These are phyloP conservation scores for Irpex rosettiformis DNA, from an alignment of 1,284 basidiomycete species.

Conservation along the genomic window DNA sequence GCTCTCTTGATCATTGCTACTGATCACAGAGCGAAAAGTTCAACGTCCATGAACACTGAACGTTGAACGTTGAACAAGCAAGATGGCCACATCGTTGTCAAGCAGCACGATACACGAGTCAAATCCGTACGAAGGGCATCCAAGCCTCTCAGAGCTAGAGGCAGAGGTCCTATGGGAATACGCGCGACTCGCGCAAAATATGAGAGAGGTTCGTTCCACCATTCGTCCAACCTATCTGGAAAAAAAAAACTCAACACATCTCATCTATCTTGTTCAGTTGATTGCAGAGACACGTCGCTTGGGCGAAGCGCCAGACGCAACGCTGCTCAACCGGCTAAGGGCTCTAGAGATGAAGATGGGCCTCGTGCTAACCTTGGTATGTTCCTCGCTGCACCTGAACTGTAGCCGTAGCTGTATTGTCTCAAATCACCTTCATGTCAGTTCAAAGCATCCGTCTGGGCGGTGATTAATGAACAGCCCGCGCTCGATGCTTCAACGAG, in stretches of 20 bases:
- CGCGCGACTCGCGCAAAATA: conserved; percentile 48
- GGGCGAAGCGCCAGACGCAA: conserved; percentile 69
- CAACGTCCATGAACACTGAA: not conserved
- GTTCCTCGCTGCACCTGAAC: conserved; percentile 23
- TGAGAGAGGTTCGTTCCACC: conserved; percentile 47
- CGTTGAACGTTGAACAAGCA: not conserved
- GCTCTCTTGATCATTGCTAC: not conserved
- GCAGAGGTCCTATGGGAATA: conserved; percentile 62
- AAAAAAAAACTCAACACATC: not conserved
- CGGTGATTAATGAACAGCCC: conserved; percentile 85
- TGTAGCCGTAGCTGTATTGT: not conserved
- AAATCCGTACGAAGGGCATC: conserved; percentile 70
- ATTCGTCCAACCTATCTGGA: not conserved
- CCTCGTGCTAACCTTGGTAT: conserved; percentile 82
- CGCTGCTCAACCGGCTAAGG: conserved; percentile 75
- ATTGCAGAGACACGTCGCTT: conserved; percentile 56
- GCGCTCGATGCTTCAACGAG: conserved; percentile 31
- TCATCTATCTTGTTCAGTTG: conserved; percentile 35
- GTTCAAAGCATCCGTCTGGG: conserved; percentile 97
- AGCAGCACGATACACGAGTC: conserved; percentile 37
- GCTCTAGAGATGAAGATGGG: conserved; percentile 94
- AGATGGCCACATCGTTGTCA: conserved; percentile 23
- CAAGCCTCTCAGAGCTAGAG: conserved; percentile 49
- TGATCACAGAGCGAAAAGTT: too few relatives aligned
- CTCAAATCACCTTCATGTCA: conserved; percentile 30